A percentile compares a stretch with the other conserved stretches of the same genome.
phyloP scores from a whole-genome alignment of 2,329 filamentous ascomycete genomes.

The Botryotinia globosa region DNA sequence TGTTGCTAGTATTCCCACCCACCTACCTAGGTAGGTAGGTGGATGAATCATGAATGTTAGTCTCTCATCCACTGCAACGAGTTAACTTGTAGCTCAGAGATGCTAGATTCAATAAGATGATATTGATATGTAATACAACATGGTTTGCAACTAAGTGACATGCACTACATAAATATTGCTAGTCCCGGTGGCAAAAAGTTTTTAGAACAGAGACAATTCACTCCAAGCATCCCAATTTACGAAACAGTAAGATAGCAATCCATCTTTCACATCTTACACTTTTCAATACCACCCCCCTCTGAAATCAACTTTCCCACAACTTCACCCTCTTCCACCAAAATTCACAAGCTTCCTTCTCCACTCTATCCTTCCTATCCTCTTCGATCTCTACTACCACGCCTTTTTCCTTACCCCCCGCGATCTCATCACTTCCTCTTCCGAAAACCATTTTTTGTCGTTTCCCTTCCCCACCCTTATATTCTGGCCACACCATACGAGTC shows the following conservation, averaged over 20 bases:
- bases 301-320: slow-evolving; percentile 35
- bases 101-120: neutral
- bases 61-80: neutral
- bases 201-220: neutral
- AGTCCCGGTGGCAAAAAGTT: neutral
- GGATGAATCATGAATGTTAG: neutral
- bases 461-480: slow-evolving; percentile 26
- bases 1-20: neutral
- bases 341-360: slow-evolving; percentile 49
- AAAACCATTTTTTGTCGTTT: slow-evolving; percentile 46
- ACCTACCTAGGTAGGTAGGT: neutral
- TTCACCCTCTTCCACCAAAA: slow-evolving; percentile 61
- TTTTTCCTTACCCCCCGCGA: slow-evolving; percentile 37
- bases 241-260: neutral
- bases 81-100: neutral
- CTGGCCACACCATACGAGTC: slow-evolving; percentile 19
- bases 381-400: slow-evolving; percentile 47
- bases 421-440: slow-evolving; percentile 58
- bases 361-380: slow-evolving; percentile 38
- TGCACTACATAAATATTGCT: accelerated
- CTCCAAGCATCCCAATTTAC: neutral
- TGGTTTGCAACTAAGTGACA: neutral
- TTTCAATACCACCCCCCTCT: neutral
- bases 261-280: neutral
- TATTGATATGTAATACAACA: neutral